phyloP scores from a whole-genome alignment of 306 rosid genomes.

The Casuarina glauca region DNA sequence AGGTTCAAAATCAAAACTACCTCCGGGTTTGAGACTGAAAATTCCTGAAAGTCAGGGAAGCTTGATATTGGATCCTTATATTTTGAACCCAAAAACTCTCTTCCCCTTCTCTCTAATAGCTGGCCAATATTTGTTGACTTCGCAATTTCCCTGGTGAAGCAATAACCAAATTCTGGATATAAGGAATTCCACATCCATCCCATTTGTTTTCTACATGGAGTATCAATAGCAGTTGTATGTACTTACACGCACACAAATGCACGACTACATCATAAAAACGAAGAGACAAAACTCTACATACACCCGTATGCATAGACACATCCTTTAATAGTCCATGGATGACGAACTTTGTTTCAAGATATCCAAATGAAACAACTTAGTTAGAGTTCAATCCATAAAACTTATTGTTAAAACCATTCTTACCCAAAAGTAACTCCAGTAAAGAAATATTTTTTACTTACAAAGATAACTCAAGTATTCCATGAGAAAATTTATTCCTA shows the following conservation, averaged over 20 bases:
- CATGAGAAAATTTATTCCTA: too few relatives aligned
- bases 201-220: background rate
- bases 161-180: slow-evolving; percentile 18
- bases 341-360: too few relatives aligned
- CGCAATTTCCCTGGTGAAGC: slow-evolving; percentile 54
- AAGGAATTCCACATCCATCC: slow-evolving; percentile 10
- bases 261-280: background rate
- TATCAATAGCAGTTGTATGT: background rate
- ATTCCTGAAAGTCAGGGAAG: slow-evolving; percentile 72
- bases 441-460: too few relatives aligned
- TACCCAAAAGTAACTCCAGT: too few relatives aligned
- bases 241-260: background rate
- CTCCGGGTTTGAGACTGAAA: slow-evolving; percentile 86
- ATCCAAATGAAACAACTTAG: too few relatives aligned
- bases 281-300: background rate
- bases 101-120: slow-evolving; percentile 68
- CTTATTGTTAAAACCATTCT: too few relatives aligned
- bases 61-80: slow-evolving; percentile 83
- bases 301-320: background rate
- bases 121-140: slow-evolving; percentile 63
- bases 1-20: slow-evolving; percentile 28
- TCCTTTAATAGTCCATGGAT: too few relatives aligned
- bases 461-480: too few relatives aligned
- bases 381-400: too few relatives aligned
- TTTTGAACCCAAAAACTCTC: slow-evolving; percentile 65